These are phyloP conservation scores for Macrophomina phaseolina DNA, from an alignment of 2,329 filamentous ascomycete genomes.

Conservation along the genomic window DNA sequence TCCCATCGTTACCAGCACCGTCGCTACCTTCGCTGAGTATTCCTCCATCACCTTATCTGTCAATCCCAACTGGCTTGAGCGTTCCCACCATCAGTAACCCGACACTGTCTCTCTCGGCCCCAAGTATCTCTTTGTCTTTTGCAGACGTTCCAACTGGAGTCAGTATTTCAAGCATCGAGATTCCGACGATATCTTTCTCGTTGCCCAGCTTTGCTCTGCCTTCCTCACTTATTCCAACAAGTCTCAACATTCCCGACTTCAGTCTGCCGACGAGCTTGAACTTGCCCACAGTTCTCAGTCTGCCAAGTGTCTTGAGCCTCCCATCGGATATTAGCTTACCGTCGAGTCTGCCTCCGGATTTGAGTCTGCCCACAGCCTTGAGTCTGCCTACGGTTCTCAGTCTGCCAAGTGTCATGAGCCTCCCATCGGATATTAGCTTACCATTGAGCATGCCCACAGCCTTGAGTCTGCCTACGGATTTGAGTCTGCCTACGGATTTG, in stretches of 20 bases:
- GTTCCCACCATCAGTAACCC: neutral
- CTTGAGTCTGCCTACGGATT: no score
- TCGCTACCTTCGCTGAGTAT: neutral
- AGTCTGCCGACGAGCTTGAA: no score
- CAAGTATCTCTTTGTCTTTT: neutral
- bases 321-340: no score
- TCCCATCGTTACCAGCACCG: neutral
- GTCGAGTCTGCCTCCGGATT: no score
- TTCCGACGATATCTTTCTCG: neutral
- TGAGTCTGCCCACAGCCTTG: neutral
- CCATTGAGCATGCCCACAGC: no score
- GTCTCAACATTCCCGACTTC: neutral
- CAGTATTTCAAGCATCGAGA: no score
- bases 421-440: no score
- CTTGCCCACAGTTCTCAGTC: no score
- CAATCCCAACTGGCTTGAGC: neutral
- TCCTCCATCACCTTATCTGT: neutral
- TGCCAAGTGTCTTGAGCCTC: no score
- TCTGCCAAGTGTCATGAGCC: no score
- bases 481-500: no score
- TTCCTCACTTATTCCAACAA: neutral
- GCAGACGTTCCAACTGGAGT: neutral
- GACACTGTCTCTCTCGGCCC: neutral
- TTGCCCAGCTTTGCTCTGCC: neutral
- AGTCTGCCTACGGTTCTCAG: neutral